phyloP scores from a whole-genome alignment of 1,139 yeast genomes.

The Saccharomycopsis hybrid region DNA sequence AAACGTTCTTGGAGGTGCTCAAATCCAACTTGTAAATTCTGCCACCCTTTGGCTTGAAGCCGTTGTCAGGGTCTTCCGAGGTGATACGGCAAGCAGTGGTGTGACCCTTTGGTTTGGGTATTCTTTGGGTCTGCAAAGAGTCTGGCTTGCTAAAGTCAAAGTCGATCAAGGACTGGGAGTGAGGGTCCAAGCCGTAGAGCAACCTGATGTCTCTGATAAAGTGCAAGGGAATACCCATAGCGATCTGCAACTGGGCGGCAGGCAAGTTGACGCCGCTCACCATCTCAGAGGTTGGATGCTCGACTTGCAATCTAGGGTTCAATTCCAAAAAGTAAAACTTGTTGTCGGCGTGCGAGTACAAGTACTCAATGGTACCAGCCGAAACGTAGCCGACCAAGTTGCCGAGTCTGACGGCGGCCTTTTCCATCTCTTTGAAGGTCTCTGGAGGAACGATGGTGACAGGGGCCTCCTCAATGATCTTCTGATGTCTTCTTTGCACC shows the following conservation, averaged over 20 bases:
- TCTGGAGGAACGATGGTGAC: conserved; percentile 86
- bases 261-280: conserved; percentile 97
- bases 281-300: conserved; percentile 99
- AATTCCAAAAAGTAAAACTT: conserved; percentile 93
- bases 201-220: conserved; percentile 88
- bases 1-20: conserved; percentile 93
- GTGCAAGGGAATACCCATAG: conserved; percentile 98
- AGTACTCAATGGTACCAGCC: conserved; percentile 97
- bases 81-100: conserved; percentile 99
- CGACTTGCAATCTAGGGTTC: conserved; percentile 97
- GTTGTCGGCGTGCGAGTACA: conserved; percentile 89
- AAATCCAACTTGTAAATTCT: conserved; percentile 91
- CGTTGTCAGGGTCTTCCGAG: conserved; percentile 98
- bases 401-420: conserved; percentile 95
- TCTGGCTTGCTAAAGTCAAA: conserved; percentile 76
- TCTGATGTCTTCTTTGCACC: conserved; percentile 95
- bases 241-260: conserved; percentile 96
- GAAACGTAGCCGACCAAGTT: conserved; percentile 94
- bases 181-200: conserved; percentile 94
- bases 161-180: conserved; percentile 82
- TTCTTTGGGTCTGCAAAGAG: conserved; percentile 73
- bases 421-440: conserved; percentile 87
- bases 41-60: conserved; percentile 98
- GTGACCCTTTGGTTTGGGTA: conserved; percentile 94
- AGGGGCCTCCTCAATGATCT: conserved; percentile 94